These are phyloP conservation scores for Wickerhamomyces hampshirensis DNA, from an alignment of 805 yeast genomes.

Conservation along the genomic window DNA sequence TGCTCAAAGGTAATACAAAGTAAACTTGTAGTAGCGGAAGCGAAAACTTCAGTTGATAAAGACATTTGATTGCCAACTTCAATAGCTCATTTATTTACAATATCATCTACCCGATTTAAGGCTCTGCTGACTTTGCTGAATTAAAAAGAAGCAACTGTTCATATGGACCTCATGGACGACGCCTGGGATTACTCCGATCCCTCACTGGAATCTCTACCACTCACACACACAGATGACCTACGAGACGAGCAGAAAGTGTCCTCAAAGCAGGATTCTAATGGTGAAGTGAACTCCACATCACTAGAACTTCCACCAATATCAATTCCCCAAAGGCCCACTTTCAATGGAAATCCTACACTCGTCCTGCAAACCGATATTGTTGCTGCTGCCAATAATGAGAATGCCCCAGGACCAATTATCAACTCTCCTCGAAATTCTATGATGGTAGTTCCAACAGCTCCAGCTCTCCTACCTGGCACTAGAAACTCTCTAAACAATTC, in stretches of 20 bases:
- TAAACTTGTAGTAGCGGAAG: background rate
- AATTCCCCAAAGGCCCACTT: background rate
- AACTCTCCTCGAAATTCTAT: background rate
- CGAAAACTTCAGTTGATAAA: background rate
- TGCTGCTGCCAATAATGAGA: background rate
- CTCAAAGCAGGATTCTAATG: background rate
- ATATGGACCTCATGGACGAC: conserved; percentile 3
- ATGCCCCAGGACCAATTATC: background rate
- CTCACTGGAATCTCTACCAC: conserved; percentile 2
- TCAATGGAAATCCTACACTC: background rate
- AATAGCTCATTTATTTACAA: no score
- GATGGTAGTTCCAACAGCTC: background rate
- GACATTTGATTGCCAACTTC: background rate
- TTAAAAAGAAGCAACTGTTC: no score
- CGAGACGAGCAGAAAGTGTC: background rate
- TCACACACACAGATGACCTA: background rate
- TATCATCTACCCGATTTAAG: no score
- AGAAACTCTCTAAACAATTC: conserved; percentile 1
- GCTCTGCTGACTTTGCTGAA: no score
- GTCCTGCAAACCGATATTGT: background rate
- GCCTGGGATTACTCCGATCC: conserved; percentile 9
- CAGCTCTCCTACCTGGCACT: background rate
- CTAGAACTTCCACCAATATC: background rate
- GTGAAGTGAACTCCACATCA: no score
- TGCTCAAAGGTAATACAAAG: no score